Evolutionary conservation across 768 basidiomycete genomes (phyloP).

Genomic region (Coprinopsis marcescibilis): DNA sequence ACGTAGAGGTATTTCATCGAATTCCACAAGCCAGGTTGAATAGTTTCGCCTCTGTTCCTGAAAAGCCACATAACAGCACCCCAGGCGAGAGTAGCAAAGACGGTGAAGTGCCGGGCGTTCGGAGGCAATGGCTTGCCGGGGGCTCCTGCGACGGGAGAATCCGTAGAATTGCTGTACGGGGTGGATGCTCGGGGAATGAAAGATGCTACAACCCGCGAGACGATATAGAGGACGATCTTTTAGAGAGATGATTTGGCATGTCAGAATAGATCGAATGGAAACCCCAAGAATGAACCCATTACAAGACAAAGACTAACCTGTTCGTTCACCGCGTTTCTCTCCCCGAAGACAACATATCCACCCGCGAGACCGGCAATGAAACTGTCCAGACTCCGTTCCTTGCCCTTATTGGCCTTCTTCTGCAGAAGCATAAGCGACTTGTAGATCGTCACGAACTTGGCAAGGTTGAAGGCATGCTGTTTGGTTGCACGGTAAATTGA

Average conservation of each 20-base stretch:
- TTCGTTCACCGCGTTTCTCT: slow-evolving; percentile 84
- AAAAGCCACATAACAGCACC: slow-evolving; percentile 97
- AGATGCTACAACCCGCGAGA: slow-evolving; percentile 86
- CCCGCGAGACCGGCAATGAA: slow-evolving; percentile 92
- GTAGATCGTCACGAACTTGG: slow-evolving; percentile 92
- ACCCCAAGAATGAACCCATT: not conserved
- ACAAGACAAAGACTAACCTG: slow-evolving; percentile 50
- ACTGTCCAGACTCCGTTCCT: slow-evolving; percentile 74
- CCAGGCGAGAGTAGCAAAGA: slow-evolving; percentile 89
- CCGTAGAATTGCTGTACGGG: slow-evolving; percentile 43
- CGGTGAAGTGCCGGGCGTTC: slow-evolving; percentile 74
- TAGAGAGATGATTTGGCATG: slow-evolving; percentile 11
- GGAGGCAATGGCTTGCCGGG: slow-evolving; percentile 72
- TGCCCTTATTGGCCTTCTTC: slow-evolving; percentile 74
- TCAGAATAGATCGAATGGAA: slow-evolving; percentile 1
- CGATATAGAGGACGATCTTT: slow-evolving; percentile 95
- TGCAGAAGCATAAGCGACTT: slow-evolving; percentile 82
- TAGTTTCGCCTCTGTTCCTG: slow-evolving; percentile 77
- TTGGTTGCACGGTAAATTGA: slow-evolving; percentile 80
- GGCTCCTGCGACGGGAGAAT: slow-evolving; percentile 34
- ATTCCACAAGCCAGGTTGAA: slow-evolving; percentile 96
- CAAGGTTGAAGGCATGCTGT: slow-evolving; percentile 87
- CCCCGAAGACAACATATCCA: slow-evolving; percentile 85
- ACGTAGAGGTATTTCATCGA: slow-evolving; percentile 95
- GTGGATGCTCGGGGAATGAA: slow-evolving; percentile 75